Evolutionary conservation across 768 basidiomycete genomes (phyloP).

Genomic region (Paxillus involutus): DNA sequence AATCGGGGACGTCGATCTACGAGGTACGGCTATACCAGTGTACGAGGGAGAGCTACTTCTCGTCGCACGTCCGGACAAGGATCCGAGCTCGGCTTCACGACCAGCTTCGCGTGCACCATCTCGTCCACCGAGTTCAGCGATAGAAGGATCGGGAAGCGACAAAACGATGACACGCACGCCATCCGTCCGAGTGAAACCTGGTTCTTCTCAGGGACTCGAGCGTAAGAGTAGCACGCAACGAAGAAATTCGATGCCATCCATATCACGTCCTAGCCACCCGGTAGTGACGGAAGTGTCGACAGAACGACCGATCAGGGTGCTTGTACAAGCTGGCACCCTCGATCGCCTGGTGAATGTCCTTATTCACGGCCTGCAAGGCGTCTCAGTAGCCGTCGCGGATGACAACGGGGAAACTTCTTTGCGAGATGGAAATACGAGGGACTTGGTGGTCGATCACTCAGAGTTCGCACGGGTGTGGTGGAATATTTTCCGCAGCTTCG

Average conservation of each 20-base stretch:
- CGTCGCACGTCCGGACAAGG: conserved; percentile 55
- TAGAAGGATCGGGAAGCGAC: conserved; percentile 38
- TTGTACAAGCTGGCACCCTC: conserved; percentile 78
- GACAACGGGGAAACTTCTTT: conserved; percentile 86
- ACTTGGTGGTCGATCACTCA: conserved; percentile 66
- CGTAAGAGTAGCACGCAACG: conserved; percentile 76
- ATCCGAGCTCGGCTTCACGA: conserved; percentile 47
- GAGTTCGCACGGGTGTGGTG: conserved; percentile 84
- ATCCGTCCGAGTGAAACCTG: conserved; percentile 77
- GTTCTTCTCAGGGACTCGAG: conserved; percentile 64
- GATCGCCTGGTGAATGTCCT: conserved; percentile 73
- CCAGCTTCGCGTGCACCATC: conserved; percentile 65
- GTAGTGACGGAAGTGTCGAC: conserved; percentile 62
- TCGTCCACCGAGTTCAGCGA: conserved; percentile 65
- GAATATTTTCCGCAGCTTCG: conserved; percentile 79
- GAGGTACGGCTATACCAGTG: conserved; percentile 71
- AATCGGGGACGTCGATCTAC: conserved; percentile 47
- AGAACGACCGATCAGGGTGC: conserved; percentile 70
- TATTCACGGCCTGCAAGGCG: conserved; percentile 72
- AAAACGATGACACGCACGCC: conserved; percentile 58
- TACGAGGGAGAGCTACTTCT: conserved; percentile 75
- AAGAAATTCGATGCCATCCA: conserved; percentile 76
- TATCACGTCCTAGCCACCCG: conserved; percentile 61
- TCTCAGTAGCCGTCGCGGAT: conserved; percentile 80
- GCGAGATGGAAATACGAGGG: conserved; percentile 69